Evolutionary conservation across 163 green algal genomes (phyloP).

Genomic region (Chlorella variabilis): DNA sequence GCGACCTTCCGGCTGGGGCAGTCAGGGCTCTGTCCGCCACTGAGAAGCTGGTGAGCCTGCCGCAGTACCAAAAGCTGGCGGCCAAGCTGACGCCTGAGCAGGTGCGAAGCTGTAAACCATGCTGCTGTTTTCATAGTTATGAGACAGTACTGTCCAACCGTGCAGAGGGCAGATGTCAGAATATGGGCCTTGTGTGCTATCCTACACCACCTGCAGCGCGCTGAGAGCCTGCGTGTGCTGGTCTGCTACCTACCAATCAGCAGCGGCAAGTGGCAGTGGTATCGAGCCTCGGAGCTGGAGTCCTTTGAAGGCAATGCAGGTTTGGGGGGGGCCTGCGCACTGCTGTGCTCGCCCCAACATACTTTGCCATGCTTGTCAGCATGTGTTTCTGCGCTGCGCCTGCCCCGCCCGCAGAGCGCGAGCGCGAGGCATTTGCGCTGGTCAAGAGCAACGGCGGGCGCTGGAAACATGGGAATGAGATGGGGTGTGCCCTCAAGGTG

Average conservation of each 20-base stretch:
- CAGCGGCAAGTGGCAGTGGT: slow-evolving; percentile 38
- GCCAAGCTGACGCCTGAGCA: slow-evolving; percentile 21
- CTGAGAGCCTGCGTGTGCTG: slow-evolving; percentile 31
- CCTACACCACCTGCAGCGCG: neutral
- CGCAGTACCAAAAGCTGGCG: slow-evolving; percentile 19
- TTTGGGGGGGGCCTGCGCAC: neutral
- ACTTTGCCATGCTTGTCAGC: neutral
- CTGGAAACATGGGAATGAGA: slow-evolving; percentile 27
- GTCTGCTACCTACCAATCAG: slow-evolving; percentile 41
- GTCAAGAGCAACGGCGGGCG: slow-evolving; percentile 23
- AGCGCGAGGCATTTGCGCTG: slow-evolving; percentile 23
- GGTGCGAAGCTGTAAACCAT: neutral
- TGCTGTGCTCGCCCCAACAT: neutral
- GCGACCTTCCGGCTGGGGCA: slow-evolving; percentile 44
- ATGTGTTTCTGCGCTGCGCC: neutral
- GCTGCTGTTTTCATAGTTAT: no score
- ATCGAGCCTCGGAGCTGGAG: slow-evolving; percentile 49
- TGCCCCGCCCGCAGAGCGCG: slow-evolving; percentile 1
- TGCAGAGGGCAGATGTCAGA: no score
- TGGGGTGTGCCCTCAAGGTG: slow-evolving; percentile 23
- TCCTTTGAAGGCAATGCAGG: slow-evolving; percentile 49
- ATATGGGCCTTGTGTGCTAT: neutral
- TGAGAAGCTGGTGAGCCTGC: slow-evolving; percentile 39
- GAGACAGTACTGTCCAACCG: no score
- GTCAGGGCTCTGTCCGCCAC: slow-evolving; percentile 32